Evolutionary conservation across 371 early-diverging fungal species (phyloP).

Genomic region (Mucor saturninus): DNA sequence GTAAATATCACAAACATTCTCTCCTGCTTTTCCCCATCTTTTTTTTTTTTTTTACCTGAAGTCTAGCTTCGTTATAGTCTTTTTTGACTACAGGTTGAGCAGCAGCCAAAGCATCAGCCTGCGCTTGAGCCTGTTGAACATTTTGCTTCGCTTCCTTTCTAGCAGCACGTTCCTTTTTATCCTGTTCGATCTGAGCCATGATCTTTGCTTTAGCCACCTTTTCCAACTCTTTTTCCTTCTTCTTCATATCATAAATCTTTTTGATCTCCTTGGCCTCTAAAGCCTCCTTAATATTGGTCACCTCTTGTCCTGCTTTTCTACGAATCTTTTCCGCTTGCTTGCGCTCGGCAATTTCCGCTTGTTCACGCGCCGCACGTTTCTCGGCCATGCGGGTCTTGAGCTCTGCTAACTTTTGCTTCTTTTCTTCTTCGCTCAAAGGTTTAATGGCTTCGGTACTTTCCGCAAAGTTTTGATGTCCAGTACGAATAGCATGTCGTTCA

Average conservation of each 20-base stretch:
- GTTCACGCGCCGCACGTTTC: conserved; percentile 69
- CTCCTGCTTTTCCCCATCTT: too few species aligned
- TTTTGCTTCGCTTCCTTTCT: conserved; percentile 42
- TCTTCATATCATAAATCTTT: conserved; percentile 73
- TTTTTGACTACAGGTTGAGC: conserved; percentile 42
- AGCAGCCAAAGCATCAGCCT: conserved; percentile 22
- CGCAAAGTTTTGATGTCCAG: conserved; percentile 86
- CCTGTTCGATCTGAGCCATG: conserved; percentile 86
- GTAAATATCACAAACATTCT: too few species aligned
- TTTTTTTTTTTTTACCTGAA: conserved; percentile 59
- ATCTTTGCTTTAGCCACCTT: conserved; percentile 75
- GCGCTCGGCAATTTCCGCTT: conserved; percentile 71
- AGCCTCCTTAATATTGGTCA: conserved; percentile 72
- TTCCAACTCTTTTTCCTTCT: conserved; percentile 83
- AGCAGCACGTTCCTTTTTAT: conserved; percentile 77
- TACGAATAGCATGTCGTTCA: conserved; percentile 82
- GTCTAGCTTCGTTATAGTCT: conserved; percentile 72
- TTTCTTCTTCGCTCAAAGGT: conserved; percentile 89
- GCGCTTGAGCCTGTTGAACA: conserved; percentile 20
- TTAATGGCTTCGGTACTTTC: conserved; percentile 84
- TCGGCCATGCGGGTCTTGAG: conserved; percentile 73
- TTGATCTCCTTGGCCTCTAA: conserved; percentile 77
- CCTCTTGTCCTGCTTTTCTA: conserved; percentile 82
- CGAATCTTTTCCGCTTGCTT: conserved; percentile 78
- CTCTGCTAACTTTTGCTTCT: conserved; percentile 75